Evolutionary conservation across 768 basidiomycete genomes (phyloP), one percentile per base, ranked within the genome.

Genomic region (Mycena galericulata): DNA sequence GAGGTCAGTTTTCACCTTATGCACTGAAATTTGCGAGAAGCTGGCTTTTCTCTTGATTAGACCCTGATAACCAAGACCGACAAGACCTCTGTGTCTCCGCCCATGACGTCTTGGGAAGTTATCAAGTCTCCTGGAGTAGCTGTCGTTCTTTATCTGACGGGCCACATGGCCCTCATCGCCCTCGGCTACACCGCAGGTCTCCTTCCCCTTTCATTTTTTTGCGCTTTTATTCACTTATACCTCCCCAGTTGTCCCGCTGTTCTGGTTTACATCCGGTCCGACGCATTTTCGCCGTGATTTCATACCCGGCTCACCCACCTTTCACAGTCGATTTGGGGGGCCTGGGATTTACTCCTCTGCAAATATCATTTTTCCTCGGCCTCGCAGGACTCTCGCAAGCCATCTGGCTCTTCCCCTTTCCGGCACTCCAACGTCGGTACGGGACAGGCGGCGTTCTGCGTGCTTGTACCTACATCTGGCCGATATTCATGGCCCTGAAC

Each of bases 181-280:
- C 27, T 51, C n/a, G 61, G 61, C 20, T 62, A 62, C 40, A 62
- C 61, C 30, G 61, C 61, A 53, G 61, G n/a, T n/a, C n/a, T n/a
- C n/a, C n/a, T n/a, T n/a, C n/a, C n/a, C n/a, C n/a, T n/a, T n/a
- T n/a, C n/a, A n/a, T n/a, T n/a, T n/a, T n/a, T n/a, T n/a, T n/a
- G n/a, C n/a, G n/a, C n/a, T n/a, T n/a, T n/a, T n/a, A n/a, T n/a
- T n/a, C n/a, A n/a, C n/a, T n/a, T n/a, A n/a, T n/a, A n/a, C n/a
- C n/a, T n/a, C n/a, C n/a, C n/a, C n/a, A n/a, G n/a, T 62, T 27
- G 24, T 62, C 38, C 50, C 61, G 40, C 29, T 62, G 36, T 62
- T 62, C 61, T 51, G 61, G 38, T 62, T 62, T 51, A 62, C 61
- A n/a, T n/a, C 61, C 46, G 40, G 50, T 51, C 47, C 32, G 32